phyloP scores from a whole-genome alignment of 225 moss, liverwort and hornwort genomes.

The Climacium dendroides region DNA sequence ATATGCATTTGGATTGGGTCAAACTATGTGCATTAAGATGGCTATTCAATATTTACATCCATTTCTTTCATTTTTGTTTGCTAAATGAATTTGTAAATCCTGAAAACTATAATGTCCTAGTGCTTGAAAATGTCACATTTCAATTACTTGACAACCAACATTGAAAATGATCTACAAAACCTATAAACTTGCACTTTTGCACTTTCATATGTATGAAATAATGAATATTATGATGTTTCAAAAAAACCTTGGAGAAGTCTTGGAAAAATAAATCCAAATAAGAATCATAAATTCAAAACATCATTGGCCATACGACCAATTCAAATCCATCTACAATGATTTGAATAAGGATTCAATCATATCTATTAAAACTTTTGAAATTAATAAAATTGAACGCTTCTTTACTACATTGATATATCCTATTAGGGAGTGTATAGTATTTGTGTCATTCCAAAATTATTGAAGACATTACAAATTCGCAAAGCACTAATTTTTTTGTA shows the following conservation, averaged over 20 bases:
- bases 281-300: background rate
- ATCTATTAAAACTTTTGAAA: background rate
- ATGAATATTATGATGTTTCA: background rate
- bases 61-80: background rate
- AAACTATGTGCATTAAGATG: background rate
- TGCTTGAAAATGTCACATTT: background rate
- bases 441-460: background rate
- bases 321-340: background rate
- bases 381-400: background rate
- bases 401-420: background rate
- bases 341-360: background rate
- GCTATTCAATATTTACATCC: background rate
- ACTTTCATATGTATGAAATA: background rate
- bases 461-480: background rate
- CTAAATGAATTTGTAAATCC: background rate
- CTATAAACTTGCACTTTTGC: accelerated
- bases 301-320: background rate
- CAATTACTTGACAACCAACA: background rate
- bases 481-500: background rate
- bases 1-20: background rate
- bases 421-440: background rate
- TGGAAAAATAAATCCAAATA: background rate
- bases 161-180: background rate
- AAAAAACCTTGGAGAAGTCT: background rate
- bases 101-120: background rate